Conservation (phyloP, 2,329 filamentous ascomycete species). For the Aspergillus aculeatus region DNA sequence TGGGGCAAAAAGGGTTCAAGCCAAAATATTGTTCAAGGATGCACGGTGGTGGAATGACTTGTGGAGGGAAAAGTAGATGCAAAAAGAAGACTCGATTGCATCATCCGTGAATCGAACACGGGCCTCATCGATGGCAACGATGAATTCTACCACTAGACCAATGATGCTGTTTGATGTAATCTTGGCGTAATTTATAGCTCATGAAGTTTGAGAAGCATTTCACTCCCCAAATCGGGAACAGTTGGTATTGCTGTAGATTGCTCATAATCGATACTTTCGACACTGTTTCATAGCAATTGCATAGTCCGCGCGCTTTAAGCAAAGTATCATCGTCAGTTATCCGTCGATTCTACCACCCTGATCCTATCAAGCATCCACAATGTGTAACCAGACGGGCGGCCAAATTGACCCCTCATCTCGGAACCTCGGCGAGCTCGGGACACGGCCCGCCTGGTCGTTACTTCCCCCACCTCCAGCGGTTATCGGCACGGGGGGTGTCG, state of each 20-base stretch:
- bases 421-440: not conserved
- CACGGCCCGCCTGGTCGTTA: not conserved
- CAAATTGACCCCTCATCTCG: not conserved
- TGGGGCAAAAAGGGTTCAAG: no score
- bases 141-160: slow-evolving; percentile 49
- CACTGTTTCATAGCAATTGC: no score
- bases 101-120: slow-evolving; percentile 50
- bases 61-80: not conserved
- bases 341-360: not conserved
- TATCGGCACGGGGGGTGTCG: not conserved
- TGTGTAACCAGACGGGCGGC: no score
- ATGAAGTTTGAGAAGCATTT: no score
- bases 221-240: not conserved
- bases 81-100: slow-evolving; percentile 25
- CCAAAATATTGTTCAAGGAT: no score
- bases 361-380: not conserved
- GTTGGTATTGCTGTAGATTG: not conserved
- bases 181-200: no score
- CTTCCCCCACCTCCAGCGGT: not conserved
- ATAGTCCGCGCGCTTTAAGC: no score
- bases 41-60: no score
- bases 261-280: no score
- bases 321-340: no score
- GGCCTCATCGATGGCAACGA: slow-evolving; percentile 49
- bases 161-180: slow-evolving; percentile 32